phyloP scores from a whole-genome alignment of 2,329 filamentous ascomycete species.

The Nigrospora sphaerica region DNA sequence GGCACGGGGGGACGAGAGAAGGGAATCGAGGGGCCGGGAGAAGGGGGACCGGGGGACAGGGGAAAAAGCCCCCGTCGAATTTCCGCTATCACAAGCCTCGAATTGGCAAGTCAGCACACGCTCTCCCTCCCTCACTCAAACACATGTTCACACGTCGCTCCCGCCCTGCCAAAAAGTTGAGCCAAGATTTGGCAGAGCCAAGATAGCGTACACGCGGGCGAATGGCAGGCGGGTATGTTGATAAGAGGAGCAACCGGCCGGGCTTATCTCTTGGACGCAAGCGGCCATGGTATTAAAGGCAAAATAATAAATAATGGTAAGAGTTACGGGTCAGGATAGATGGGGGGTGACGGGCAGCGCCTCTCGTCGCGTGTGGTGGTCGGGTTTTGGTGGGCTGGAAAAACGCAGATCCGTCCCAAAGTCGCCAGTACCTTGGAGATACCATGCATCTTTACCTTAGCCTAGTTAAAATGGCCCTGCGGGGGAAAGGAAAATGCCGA shows the following conservation, averaged over 20 bases:
- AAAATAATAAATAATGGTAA: slow-evolving; percentile 2
- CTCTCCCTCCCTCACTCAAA: too few species aligned
- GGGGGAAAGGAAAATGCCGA: neutral
- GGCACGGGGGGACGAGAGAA: too few species aligned
- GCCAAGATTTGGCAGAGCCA: too few species aligned
- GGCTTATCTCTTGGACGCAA: neutral
- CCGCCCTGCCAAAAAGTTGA: too few species aligned
- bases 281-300: neutral
- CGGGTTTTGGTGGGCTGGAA: neutral
- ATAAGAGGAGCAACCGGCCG: neutral
- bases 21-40: too few species aligned
- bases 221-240: neutral
- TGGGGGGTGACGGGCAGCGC: too few species aligned
- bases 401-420: neutral
- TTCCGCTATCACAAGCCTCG: too few species aligned
- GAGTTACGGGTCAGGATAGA: neutral
- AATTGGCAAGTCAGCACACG: too few species aligned
- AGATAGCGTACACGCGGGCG: neutral
- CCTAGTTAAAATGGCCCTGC: neutral
- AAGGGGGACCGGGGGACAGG: too few species aligned
- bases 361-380: neutral
- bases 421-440: neutral
- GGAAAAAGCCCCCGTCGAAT: too few species aligned
- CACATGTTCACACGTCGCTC: too few species aligned
- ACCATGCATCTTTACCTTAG: neutral